Percentiles rank a stretch among this genome's conserved stretches.
Evolutionary conservation across 257 asterid genomes (phyloP).

Genomic region (Solanum dulcamara): DNA sequence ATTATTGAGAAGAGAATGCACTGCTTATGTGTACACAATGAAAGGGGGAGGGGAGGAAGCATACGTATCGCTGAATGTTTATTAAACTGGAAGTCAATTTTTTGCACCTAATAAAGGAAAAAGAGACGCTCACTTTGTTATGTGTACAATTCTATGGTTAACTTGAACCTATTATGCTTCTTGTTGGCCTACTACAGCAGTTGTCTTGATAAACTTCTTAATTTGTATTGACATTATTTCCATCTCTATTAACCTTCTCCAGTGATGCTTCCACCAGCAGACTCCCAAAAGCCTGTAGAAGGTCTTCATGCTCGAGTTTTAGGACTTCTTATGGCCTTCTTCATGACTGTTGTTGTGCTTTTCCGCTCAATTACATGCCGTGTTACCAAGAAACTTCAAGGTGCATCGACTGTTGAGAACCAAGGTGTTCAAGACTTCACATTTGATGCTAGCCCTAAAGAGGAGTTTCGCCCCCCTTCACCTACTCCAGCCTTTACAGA

Average conservation of each 20-base stretch:
- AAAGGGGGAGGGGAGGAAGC: background rate
- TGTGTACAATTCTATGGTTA: background rate
- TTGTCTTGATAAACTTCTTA: background rate
- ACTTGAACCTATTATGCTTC: background rate
- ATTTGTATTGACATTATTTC: background rate
- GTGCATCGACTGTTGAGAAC: constrained; percentile 25
- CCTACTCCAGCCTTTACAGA: constrained; percentile 68
- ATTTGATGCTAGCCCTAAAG: constrained; percentile 36
- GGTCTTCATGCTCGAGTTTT: constrained; percentile 41
- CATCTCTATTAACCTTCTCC: background rate
- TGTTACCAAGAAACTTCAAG: constrained; percentile 43
- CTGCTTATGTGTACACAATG: background rate
- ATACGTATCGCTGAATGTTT: background rate
- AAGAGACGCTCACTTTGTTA: background rate
- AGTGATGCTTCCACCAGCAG: constrained; percentile 28
- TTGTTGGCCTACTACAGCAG: background rate
- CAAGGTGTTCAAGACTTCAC: constrained; percentile 34
- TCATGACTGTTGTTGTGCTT: constrained; percentile 48
- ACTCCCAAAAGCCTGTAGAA: constrained; percentile 45
- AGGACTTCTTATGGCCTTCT: constrained; percentile 58
- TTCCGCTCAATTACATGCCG: constrained; percentile 41
- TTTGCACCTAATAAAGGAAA: background rate
- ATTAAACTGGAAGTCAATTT: background rate
- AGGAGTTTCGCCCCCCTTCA: constrained; percentile 75
- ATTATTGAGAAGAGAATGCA: background rate